Percentiles rank a stretch among this genome's conserved stretches.
Evolutionary conservation across 768 basidiomycete species (phyloP).

Genomic region (Lactarius indigo): DNA sequence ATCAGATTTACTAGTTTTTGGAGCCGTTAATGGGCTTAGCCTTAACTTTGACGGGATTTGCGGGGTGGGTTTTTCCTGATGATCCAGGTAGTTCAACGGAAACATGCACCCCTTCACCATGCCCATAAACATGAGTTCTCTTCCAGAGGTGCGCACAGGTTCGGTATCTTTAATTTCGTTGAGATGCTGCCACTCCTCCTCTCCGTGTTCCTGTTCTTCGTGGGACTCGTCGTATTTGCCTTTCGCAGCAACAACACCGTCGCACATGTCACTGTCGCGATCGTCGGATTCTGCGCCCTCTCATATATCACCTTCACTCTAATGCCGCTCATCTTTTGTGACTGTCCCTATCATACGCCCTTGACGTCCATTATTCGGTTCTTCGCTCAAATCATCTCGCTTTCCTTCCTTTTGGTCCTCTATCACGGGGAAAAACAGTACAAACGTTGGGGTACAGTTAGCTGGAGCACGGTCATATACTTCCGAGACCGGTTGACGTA

Average conservation of each 20-base stretch:
- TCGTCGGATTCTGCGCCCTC: neutral
- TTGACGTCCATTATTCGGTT: neutral
- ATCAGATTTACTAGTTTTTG: too few relatives aligned
- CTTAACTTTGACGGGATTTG: too few relatives aligned
- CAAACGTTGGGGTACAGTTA: too few relatives aligned
- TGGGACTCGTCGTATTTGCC: conserved; percentile 2
- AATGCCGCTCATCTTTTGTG: neutral
- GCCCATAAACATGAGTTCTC: conserved; percentile 4
- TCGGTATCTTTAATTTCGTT: neutral
- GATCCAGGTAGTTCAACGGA: conserved; percentile 2
- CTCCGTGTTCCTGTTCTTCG: conserved; percentile 12
- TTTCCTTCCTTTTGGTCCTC: too few relatives aligned
- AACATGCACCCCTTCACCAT: neutral
- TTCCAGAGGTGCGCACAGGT: neutral
- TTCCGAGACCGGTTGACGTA: too few relatives aligned
- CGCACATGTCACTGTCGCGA: neutral
- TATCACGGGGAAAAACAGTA: too few relatives aligned
- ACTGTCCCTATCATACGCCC: conserved; percentile 13
- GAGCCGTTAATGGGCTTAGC: too few relatives aligned
- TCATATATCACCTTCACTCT: conserved; percentile 1
- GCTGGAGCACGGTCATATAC: neutral
- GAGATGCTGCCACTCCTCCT: conserved; percentile 10
- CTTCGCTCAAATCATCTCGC: neutral
- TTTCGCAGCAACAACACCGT: neutral
- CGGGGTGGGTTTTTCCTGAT: too few relatives aligned